Base-by-base conservation (phyloP, 1,284 basidiomycete genomes). In the Fomitiporia mediterranea region DNA sequence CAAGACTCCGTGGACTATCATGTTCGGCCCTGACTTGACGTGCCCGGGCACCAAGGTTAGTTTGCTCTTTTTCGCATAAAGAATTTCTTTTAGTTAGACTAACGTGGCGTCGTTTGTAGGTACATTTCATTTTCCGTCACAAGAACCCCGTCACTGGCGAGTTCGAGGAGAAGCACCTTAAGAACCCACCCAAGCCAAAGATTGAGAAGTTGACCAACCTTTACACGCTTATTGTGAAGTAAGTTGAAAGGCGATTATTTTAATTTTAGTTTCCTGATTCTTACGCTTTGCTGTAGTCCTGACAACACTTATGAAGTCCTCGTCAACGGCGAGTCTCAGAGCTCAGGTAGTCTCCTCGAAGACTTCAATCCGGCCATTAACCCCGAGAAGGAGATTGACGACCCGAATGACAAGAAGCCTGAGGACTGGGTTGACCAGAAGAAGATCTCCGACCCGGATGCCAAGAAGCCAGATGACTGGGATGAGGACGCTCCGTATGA, bases 41-140 rank as follows among this genome's bases (percentile, higher is more conserved):
- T 92, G 89, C 73, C 89, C 89, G 19, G 89, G 89, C 44, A 89
- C 85, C 62, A 92, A 91, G 84, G 88, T 89, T 60, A 25, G 72
- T 64, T 32, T 32, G 4, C 19, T 15, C 11, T 15, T 30, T 40
- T 11, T 28, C 37, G 15, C 4, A 1, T 2, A 21, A 27, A 43
- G 19, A 21, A 23, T 21, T 30, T n/a, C 21, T 17, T 40, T 39
- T 32, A 34, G 19, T 19, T 37, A 19, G 15, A n/a, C 15, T 37
- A n/a, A 25, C 51, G 44, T 47, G 55, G 40, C n/a, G 9, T 44
- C 37, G 40, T 52, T 40, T 27, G 1, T 65, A 91, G 89, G 78
- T 96, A 56, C 94, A 98, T 80, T 97, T 98, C 73, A 98, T 98
- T 75, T 96, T 98, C 90, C 90, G 94, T 66, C 89, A 97, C 81